Base-by-base conservation (phyloP, 2,329 filamentous ascomycete genomes). In the Proliferodiscus dingleyae region DNA sequence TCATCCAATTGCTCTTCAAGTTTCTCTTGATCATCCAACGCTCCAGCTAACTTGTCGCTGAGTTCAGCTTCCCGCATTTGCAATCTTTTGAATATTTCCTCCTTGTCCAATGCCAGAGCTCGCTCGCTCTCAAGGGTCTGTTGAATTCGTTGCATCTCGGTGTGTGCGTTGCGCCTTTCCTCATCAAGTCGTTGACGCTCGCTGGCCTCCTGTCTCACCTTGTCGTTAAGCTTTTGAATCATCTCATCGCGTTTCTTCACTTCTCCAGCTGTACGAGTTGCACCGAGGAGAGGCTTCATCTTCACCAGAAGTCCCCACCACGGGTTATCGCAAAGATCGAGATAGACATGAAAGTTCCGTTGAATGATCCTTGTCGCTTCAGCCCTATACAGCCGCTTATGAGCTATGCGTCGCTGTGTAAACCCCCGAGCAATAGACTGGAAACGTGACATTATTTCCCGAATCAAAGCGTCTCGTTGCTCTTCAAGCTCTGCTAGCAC, bases 1-100 rank as follows among this genome's bases (percentile, higher is more conserved):
- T 85, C 84, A 62, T 98, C 93, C 2, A 98, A 74, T 63, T 98
- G 89, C 52, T 95, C 89, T 66, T 98, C 93, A 1, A 98, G 77
- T 43, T 84, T 83, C 62, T 97, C 91, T 64, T 97, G 91, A 58
- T 99, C 94, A 18, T 95, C 87, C 49, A 97, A 81, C 23, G 91
- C 91, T 30, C 87, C 91, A 29, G 89, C 80, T 22, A 99, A 77
- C 69, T 97, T 96, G 61, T 98, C 94, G 42, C 85, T 87, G 3
- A 99, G 77, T 63, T 98, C 91, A 9, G 82, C 77, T 67, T 98
- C 93, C n/a, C 93, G 85, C 43, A 84, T 72, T 62, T 96, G 93
- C 18, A 98, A 74, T n/a, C 94, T 81, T 63, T 91, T 94, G 73
- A 97, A 98, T 49, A 99, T 98, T 61, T 98, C 93, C 63, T 99